A percentile compares a stretch with the other conserved stretches of the same genome.
Conservation (phyloP, 352 stramenopile species). For the Phytophthora colocasiae region DNA sequence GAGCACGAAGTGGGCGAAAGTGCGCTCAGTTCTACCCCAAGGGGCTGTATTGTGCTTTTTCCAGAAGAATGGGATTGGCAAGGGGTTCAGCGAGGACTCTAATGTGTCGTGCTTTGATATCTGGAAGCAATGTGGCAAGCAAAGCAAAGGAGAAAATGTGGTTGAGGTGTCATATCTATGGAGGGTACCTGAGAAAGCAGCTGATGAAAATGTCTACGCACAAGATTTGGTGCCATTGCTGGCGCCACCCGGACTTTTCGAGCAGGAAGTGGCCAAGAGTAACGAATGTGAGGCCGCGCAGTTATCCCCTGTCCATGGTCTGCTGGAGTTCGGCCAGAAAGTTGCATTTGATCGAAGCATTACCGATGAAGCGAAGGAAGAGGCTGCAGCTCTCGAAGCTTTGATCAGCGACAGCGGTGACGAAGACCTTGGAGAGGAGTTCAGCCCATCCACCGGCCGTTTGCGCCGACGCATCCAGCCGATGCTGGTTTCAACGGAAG, state of each 20-base stretch:
- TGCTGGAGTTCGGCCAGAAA: constrained; percentile 54
- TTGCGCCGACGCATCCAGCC: constrained; percentile 62
- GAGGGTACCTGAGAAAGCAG: constrained; percentile 23
- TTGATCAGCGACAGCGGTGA: constrained; percentile 32
- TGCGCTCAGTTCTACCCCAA: constrained; percentile 38
- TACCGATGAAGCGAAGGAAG: constrained; percentile 25
- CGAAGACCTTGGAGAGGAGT: constrained; percentile 32
- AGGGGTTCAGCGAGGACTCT: constrained; percentile 53
- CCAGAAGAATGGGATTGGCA: constrained; percentile 49
- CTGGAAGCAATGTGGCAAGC: constrained; percentile 71
- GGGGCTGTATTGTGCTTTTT: constrained; percentile 59
- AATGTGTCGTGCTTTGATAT: constrained; percentile 77
- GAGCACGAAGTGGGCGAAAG: constrained; percentile 74
- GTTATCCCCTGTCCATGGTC: constrained; percentile 31
- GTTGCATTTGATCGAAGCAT: constrained; percentile 53
- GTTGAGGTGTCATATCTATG: constrained; percentile 78
- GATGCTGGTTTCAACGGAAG: constrained; percentile 55
- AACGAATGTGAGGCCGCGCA: constrained; percentile 30
- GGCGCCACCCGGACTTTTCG: constrained; percentile 35
- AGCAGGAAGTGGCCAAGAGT: constrained; percentile 31
- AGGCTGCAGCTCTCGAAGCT: constrained; percentile 22
- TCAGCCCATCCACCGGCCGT: constrained; percentile 41
- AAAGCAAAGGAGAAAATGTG: constrained; percentile 70
- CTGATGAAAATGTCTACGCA: constrained; percentile 16
- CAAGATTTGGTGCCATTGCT: constrained; percentile 30